Evolutionary conservation across 2,329 filamentous ascomycete species (phyloP), one percentile per base, ranked within the genome.

Genomic region (Colletotrichum cordylinicola): DNA sequence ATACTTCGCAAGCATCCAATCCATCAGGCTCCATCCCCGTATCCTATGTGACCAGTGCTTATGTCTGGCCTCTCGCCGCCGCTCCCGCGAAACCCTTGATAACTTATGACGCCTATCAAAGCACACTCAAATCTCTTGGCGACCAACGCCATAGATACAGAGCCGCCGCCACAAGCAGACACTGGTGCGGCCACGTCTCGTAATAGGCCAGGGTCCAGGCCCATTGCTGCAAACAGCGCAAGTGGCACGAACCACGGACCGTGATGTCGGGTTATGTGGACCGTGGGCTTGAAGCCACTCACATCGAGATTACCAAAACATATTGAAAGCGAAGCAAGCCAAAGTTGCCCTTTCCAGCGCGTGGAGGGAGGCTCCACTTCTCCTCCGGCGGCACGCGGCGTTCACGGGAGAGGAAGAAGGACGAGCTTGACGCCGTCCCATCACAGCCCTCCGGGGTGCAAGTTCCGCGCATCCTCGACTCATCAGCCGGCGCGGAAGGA

Each of bases 71-170:
- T 43, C 61, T 43, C 21, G 21, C 24, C 15, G 24, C 16, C 15
- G 61, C n/a, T 21, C 37, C 56, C 55, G 66, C 33, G 35, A 37
- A 55, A 60, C 37, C 52, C 70, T 52, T 69, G 56, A 64, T 39
- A 39, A 27, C 61, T 27, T 33, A 70, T 56, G 66, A 74, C 56
- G 56, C 71, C 71, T 43, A 73, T 70, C 66, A 70, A 43, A 73
- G 24, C 66, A 74, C 15, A 56, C 55, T 27, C 43, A 52, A 52
- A 39, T 56, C 67, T 58, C 67, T 64, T 74, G 71, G 66, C 71
- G 43, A 35, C 65, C 21, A 66, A 18, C 31, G n/a, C 16, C 65
- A 37, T 48, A 37, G 39, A 64, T 66, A 73, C 65, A 73, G 29
- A 39, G 60, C 56, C 56, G 18, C 39, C 48, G 21, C 65, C 29